A percentile compares a stretch with the other conserved stretches of the same genome.
These are phyloP conservation scores for Lachnellula arida DNA, from an alignment of 2,329 filamentous ascomycete genomes.

Conservation along the genomic window DNA sequence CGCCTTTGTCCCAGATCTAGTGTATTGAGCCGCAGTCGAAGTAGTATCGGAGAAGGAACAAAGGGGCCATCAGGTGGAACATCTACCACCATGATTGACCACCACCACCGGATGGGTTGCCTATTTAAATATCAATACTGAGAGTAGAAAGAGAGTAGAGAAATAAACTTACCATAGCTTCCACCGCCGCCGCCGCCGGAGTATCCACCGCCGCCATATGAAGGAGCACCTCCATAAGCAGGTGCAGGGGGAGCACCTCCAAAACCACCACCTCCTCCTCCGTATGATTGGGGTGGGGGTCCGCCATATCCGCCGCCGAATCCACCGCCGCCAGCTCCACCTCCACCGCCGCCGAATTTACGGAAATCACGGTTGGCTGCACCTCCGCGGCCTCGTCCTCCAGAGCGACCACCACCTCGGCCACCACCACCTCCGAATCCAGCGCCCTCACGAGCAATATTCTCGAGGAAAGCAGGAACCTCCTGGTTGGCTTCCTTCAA, in stretches of 20 bases:
- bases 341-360: constrained; percentile 61
- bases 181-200: constrained; percentile 53
- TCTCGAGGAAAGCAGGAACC: constrained; percentile 89
- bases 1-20: constrained; percentile 27
- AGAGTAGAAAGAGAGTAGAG: neutral
- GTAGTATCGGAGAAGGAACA: constrained; percentile 19
- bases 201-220: constrained; percentile 48
- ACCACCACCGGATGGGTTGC: constrained; percentile 48
- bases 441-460: constrained; percentile 89
- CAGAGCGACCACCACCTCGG: constrained; percentile 59
- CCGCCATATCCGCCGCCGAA: constrained; percentile 42
- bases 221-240: constrained; percentile 45
- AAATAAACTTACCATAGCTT: constrained; percentile 35
- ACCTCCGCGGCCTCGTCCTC: constrained; percentile 65
- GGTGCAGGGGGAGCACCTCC: constrained; percentile 46
- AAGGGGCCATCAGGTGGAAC: constrained; percentile 15
- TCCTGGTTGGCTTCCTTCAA: constrained; percentile 99
- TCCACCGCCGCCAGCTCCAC: constrained; percentile 41
- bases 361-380: constrained; percentile 83
- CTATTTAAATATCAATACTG: constrained; percentile 20
- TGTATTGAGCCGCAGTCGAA: constrained; percentile 14
- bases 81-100: constrained; percentile 53
- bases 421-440: constrained; percentile 68
- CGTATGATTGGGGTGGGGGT: constrained; percentile 38
- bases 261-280: constrained; percentile 51